These are phyloP conservation scores for Metarhizium rileyi DNA, from an alignment of 2,329 filamentous ascomycete genomes.

Conservation along the genomic window DNA sequence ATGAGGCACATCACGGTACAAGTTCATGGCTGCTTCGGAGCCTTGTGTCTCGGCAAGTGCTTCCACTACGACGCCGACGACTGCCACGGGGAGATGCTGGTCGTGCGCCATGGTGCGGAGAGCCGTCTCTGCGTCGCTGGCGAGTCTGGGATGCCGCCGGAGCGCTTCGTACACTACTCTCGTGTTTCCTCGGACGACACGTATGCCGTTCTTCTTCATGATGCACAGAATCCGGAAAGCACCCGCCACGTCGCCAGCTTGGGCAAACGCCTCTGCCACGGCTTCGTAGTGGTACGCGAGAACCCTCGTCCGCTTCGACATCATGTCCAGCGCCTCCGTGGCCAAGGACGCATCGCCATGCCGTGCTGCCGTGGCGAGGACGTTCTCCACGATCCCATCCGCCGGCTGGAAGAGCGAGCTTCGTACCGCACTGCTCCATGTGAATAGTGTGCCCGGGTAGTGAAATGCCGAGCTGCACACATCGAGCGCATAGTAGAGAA, in stretches of 20 bases:
- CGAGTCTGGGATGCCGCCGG: slow-evolving; percentile 31
- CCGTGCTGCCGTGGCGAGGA: slow-evolving; percentile 63
- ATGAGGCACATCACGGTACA: slow-evolving; percentile 20
- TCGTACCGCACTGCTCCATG: slow-evolving; percentile 60
- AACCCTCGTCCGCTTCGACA: slow-evolving; percentile 35
- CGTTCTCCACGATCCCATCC: slow-evolving; percentile 54
- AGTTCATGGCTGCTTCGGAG: slow-evolving; percentile 20
- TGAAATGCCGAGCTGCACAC: slow-evolving; percentile 56
- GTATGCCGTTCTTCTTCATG: slow-evolving; percentile 48
- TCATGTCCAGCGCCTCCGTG: slow-evolving; percentile 53
- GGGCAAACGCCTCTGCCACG: slow-evolving; percentile 61
- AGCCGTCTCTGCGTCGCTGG: slow-evolving; percentile 42
- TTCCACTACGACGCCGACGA: slow-evolving; percentile 25
- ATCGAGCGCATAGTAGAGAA: slow-evolving; percentile 70
- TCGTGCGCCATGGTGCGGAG: slow-evolving; percentile 42
- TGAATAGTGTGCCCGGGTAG: slow-evolving; percentile 53
- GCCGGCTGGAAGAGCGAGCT: slow-evolving; percentile 32
- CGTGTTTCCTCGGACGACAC: slow-evolving; percentile 51
- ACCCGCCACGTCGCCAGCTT: slow-evolving; percentile 47
- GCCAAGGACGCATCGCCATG: slow-evolving; percentile 59
- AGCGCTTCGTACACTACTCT: slow-evolving; percentile 52
- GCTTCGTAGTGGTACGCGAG: slow-evolving; percentile 68
- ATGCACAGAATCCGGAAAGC: slow-evolving; percentile 63
- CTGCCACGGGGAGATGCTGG: slow-evolving; percentile 26
- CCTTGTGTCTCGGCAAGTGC: slow-evolving; percentile 19